Base-by-base conservation (phyloP, 2,329 filamentous ascomycete genomes). In the Coniochaeta ligniaria region DNA sequence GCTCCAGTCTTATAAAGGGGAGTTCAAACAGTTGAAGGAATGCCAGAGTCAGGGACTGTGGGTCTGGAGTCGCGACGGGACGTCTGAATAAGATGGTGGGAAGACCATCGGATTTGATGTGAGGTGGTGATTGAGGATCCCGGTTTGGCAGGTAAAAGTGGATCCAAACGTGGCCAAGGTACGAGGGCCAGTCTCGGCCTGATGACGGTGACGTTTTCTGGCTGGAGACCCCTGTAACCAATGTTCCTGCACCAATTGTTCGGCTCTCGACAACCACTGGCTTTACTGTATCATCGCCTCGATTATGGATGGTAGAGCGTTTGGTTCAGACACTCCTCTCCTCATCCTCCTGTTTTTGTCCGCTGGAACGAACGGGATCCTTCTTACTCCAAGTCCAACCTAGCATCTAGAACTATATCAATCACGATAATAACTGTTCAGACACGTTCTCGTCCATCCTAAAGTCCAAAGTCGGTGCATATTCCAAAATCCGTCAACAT, bases 151-250 rank as follows among this genome's bases (percentile, higher is more conserved):
- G 47, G 24, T 2, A 52, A 12, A 28, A 52, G 47, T 52, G 47
- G 47, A n/a, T 52, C 47, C 47, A 22, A 14, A 16, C 26, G 47
- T 17, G 47, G 24, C 24, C 54, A 38, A 17, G 54, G 17, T 17
- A 9, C 54, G 31, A 57, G 35, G 17, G 22, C 54, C 54, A 43
- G 36, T 60, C 58, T 14, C 58, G 45, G 17, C 16, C 38, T 28
- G 38, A n/a, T n/a, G n/a, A n/a, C n/a, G n/a, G n/a, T 35, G 65
- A 63, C 33, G 66, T 67, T 20, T 67, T 68, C 59, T 63, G 28
- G 55, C 41, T 43, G 12, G 35, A 56, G 28, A 20, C n/a, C 43
- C 47, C 47, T 52, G 47, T 26, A 52, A 28, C 9, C 47, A 17
- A 31, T 5, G 24, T 52, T 17, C 22, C 47, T 52, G 47, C 47